Base-by-base conservation (phyloP, 805 yeast species). In the Hagleromyces aurorensis region DNA sequence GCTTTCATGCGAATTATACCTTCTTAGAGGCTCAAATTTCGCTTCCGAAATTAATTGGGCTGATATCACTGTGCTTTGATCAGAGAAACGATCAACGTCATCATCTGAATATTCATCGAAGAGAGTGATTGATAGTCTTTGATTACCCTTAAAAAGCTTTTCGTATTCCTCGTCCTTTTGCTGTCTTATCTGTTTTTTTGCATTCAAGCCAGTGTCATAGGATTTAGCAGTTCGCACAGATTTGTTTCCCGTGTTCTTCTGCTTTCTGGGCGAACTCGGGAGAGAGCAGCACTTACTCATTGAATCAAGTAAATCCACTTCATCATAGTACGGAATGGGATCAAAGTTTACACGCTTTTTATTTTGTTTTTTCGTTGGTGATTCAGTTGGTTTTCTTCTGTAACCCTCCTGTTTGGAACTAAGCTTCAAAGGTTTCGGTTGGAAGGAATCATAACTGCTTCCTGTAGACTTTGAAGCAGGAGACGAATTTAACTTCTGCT, bases 1-100 rank as follows among this genome's bases (percentile, higher is more conserved):
- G 35, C 61, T 54, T 29, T 55, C 59, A 32, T 54, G 55, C 3
- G 61, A 55, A 22, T 52, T 52, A 24, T 38, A 55, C 20, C 50
- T 46, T 34, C 59, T 30, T 5, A 55, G 26, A 11, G 50, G 47
- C 22, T 32, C 35, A 12, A 36, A 30, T 20, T 35, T 33, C 10
- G 27, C 30, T 9, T 27, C 33, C 16, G 30, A 17, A 9, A 27
- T 25, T 13, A 43, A 43, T 21, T 40, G 32, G 6, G 32, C 25
- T 6, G 50, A 48, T 7, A 45, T 45, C 4, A 48, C 45, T 3
- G 52, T 48, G 25, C 44, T 48, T 23, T 48, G 49, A 23, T 48
- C 52, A 3, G 48, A 43, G 13, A 29, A 32, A 15, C 37, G 36
- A 17, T 33, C 38, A 20, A 29, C 32, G 11, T 32, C 37, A 8